Evolutionary conservation across 805 yeast genomes (phyloP).

Genomic region (Yamadazyma laniorum): DNA sequence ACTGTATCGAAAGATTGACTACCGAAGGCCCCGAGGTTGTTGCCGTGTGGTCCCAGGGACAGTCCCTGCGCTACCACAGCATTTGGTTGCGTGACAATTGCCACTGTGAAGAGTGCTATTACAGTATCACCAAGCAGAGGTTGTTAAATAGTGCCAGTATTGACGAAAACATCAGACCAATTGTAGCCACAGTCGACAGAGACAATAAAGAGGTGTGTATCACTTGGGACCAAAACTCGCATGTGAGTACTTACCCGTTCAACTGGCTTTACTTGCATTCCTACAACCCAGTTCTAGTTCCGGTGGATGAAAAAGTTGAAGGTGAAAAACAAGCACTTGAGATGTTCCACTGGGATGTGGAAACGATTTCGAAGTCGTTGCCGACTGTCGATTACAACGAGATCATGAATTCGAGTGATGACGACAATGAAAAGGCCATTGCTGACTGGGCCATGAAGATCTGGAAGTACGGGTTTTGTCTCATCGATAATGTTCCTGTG

Average conservation of each 20-base stretch:
- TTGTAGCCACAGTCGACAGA: slow-evolving; percentile 4
- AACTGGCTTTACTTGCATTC: slow-evolving; percentile 51
- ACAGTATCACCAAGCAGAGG: slow-evolving; percentile 56
- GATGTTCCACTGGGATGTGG: slow-evolving; percentile 45
- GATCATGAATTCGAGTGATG: slow-evolving; percentile 38
- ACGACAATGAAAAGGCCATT: slow-evolving; percentile 41
- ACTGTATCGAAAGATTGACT: background rate
- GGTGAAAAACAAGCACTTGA: slow-evolving; percentile 30
- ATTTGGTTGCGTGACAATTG: slow-evolving; percentile 69
- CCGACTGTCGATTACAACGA: slow-evolving; percentile 50
- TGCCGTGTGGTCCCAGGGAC: slow-evolving; percentile 1
- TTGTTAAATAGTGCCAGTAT: slow-evolving; percentile 52
- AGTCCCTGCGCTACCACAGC: slow-evolving; percentile 30
- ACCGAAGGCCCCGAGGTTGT: background rate
- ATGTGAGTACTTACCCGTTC: slow-evolving; percentile 35
- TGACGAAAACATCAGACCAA: slow-evolving; percentile 27
- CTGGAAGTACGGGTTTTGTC: slow-evolving; percentile 58
- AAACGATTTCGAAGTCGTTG: slow-evolving; percentile 34
- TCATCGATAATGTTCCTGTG: slow-evolving; percentile 60
- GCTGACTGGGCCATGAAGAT: slow-evolving; percentile 55
- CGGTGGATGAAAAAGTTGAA: slow-evolving; percentile 23
- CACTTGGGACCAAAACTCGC: slow-evolving; percentile 42
- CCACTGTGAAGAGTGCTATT: slow-evolving; percentile 55
- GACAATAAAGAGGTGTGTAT: slow-evolving; percentile 18
- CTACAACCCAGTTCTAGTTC: slow-evolving; percentile 49